Evolutionary conservation across 2,329 filamentous ascomycete species (phyloP).

Genomic region (Rhynchosporium secalis): DNA sequence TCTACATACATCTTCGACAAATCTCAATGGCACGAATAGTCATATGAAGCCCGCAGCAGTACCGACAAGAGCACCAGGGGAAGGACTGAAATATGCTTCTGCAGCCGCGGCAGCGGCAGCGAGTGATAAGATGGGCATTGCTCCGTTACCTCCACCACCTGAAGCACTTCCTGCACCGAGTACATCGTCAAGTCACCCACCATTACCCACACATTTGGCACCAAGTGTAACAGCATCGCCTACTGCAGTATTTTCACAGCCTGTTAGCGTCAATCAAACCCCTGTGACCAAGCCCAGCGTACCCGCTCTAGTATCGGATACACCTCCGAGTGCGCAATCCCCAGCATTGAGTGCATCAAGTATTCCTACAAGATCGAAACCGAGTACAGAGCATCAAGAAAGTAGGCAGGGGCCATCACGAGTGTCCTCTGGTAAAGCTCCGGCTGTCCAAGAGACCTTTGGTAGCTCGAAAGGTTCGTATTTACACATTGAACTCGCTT

Average conservation of each 20-base stretch:
- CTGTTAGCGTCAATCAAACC: slow-evolving; percentile 40
- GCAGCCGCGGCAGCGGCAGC: slow-evolving; percentile 92
- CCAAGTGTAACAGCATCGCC: slow-evolving; percentile 61
- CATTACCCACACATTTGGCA: slow-evolving; percentile 46
- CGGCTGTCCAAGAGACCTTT: slow-evolving; percentile 44
- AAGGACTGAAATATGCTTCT: slow-evolving; percentile 94
- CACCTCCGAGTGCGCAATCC: slow-evolving; percentile 47
- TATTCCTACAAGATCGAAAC: slow-evolving; percentile 46
- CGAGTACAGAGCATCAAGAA: slow-evolving; percentile 50
- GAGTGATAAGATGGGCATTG: slow-evolving; percentile 90
- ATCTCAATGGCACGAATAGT: slow-evolving; percentile 59
- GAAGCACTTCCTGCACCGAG: slow-evolving; percentile 55
- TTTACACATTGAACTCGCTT: slow-evolving; percentile 17
- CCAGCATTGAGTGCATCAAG: slow-evolving; percentile 49
- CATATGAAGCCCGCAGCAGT: slow-evolving; percentile 91
- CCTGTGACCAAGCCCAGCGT: slow-evolving; percentile 42
- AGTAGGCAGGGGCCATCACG: slow-evolving; percentile 33
- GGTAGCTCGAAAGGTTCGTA: slow-evolving; percentile 49
- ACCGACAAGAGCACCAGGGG: slow-evolving; percentile 80
- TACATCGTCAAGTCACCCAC: slow-evolving; percentile 41
- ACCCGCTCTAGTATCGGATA: slow-evolving; percentile 44
- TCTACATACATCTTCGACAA: slow-evolving; percentile 70
- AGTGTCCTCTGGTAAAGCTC: slow-evolving; percentile 34
- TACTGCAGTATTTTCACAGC: slow-evolving; percentile 49
- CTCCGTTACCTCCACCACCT: slow-evolving; percentile 88